Base-by-base conservation (phyloP, 2,329 filamentous ascomycete species). In the Alternaria triticimaculans region DNA sequence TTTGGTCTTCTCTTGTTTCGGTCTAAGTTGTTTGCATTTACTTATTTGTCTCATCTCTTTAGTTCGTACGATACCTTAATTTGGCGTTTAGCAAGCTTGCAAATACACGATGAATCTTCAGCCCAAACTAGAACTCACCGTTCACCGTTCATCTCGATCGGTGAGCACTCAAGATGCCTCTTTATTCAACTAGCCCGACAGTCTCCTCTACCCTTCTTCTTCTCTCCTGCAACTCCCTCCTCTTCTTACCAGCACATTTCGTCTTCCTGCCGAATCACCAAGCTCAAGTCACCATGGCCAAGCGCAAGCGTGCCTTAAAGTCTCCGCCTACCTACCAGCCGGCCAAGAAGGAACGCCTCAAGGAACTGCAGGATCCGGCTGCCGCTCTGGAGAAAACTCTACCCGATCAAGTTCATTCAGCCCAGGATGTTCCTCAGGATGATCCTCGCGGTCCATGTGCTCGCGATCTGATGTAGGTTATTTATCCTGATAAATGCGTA, bases 51-150 rank as follows among this genome's bases (percentile, higher is more conserved):
- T 33, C n/a, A 3, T 41, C 30, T 43, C 8, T 8, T 23, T 6
- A 10, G 23, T 54, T 54, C 23, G 15, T 26, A 41, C 5, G 20
- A 54, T 54, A 54, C 50, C 50, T 51, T 15, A 51, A 12, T 23
- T n/a, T 51, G 15, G 18, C 43, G 43, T 45, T 45, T 14, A 21
- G 18, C 18, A 21, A 20, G 43, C 21, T 1, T 14, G 18, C 18
- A 3, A 21, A 21, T 20, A 44, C 23, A 25, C 21, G 5, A 23
- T 23, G 21, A 23, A 23, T 6, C 21, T 23, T 23, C 21, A 6
- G 21, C 21, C 21, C 21, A 23, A 23, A 23, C 21, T 23, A 6
- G 5, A 23, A 5, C 21, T 23, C 21, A 23, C 21, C 21, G 21
- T 23, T 23, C 21, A 23, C 21, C 21, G 21, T 23, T 23, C 21